These are phyloP conservation scores for Astragalus membranaceus DNA, from an alignment of 306 rosid species.

Conservation along the genomic window DNA sequence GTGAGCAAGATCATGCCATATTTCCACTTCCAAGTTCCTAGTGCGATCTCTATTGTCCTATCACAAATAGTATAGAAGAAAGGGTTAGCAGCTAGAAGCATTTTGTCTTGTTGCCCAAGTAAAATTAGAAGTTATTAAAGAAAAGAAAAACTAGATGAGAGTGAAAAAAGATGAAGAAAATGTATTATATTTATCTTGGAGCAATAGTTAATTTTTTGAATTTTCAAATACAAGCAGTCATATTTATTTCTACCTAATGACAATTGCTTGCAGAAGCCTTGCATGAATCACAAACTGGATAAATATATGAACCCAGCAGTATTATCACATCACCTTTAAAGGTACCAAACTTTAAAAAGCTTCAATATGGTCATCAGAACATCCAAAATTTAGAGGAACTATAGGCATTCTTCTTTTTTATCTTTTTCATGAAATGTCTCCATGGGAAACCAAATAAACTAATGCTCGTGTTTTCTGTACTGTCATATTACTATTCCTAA, in stretches of 20 bases:
- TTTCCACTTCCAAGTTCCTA: slow-evolving; percentile 66
- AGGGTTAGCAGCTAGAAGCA: slow-evolving; percentile 16
- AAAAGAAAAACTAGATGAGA: neutral
- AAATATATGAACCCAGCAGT: no score
- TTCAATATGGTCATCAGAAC: no score
- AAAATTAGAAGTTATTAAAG: neutral
- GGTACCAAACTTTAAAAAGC: no score
- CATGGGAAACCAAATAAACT: no score
- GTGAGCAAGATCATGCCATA: slow-evolving; percentile 80
- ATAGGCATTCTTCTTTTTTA: no score
- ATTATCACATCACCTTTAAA: no score
- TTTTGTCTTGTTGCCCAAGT: neutral
- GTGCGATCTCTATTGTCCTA: slow-evolving; percentile 44
- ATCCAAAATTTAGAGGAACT: no score
- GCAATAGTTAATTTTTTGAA: neutral
- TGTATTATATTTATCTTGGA: neutral
- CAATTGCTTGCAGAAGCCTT: neutral
- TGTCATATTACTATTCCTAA: no score
- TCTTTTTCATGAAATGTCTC: no score
- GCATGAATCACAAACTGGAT: neutral
- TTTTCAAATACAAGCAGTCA: neutral
- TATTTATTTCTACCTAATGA: neutral
- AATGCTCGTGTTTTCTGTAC: no score
- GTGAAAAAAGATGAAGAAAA: neutral
- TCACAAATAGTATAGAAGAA: neutral